Conservation (phyloP, 208 protist species). For the Acanthamoeba rhysodes region DNA sequence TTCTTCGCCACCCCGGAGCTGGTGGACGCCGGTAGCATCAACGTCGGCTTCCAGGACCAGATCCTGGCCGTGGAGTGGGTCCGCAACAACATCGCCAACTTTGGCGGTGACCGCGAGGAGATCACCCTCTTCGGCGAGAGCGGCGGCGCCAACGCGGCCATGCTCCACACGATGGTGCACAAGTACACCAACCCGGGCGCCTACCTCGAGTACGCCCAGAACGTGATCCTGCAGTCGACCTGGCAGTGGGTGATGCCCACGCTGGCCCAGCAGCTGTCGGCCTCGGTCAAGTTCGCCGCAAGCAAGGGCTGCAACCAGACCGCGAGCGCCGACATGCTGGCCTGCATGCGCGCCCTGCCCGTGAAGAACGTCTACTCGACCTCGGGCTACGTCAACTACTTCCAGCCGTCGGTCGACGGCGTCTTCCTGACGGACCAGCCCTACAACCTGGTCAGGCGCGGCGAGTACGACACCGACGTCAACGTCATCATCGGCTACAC, state of each 20-base stretch:
- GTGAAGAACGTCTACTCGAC: background rate
- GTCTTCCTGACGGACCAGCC: background rate
- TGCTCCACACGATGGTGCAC: background rate
- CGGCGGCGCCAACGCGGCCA: background rate
- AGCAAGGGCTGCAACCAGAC: background rate
- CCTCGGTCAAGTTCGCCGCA: background rate
- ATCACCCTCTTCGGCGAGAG: background rate
- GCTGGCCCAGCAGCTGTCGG: background rate
- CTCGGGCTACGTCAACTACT: background rate
- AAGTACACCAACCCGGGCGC: background rate
- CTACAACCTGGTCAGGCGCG: background rate
- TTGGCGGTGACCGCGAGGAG: too few species aligned
- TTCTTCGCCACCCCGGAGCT: too few species aligned
- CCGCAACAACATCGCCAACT: too few species aligned
- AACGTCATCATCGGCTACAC: background rate
- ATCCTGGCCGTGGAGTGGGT: too few species aligned
- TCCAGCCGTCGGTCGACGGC: background rate
- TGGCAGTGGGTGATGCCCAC: background rate
- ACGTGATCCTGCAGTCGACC: background rate
- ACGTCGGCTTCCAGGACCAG: too few species aligned
- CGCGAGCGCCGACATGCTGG: background rate
- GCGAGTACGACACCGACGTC: background rate
- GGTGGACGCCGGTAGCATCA: too few species aligned
- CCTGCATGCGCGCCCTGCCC: background rate
- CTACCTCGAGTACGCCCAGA: background rate